Evolutionary conservation across 805 yeast genomes (phyloP), one percentile per base, ranked within the genome.

Genomic region (Ogataea sp.): DNA sequence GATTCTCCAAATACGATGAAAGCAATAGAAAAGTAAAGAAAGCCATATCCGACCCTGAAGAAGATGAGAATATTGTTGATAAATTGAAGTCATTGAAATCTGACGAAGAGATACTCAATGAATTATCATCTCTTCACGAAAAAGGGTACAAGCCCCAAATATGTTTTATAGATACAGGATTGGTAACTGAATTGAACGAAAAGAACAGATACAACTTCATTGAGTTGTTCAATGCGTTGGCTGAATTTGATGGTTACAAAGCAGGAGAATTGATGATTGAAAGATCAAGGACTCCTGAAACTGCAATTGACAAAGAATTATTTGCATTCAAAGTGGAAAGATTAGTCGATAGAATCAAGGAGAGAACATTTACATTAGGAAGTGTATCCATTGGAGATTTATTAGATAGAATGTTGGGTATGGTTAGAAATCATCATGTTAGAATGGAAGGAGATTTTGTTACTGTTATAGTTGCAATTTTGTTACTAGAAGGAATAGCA

Each of bases 231-330:
- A 82, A 83, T 50, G 83, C 97, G 0, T 65, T 93, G 26, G 83
- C 96, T 2, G 83, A 80, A 45, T 93, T 93, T 61, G 95, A 93
- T 59, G 99, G 99, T 1, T 88, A 84, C 56, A 72, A 70, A 43
- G 97, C 96, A 0, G 99, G 99, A 10, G 94, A 88, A 55, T 68
- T 93, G 40, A 90, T 93, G 97, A 80, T 89, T 43, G 97, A 88
- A 62, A 67, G 97, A 42, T 89, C 97, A 3, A 71, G 93, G 43
- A 88, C 97, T 0, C 98, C 99, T 1, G 95, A 86, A 36, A 83
- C 96, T 0, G 97, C 86, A 1, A 67, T 87, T 5, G 78, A 90
- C 50, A 75, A 75, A 41, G 97, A 90, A 41, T 67, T 85, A 11
- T 93, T 93, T 62, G 95, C 95, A 0, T 59, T 85, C 39, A 85